Conservation (phyloP, 345 rosid genomes). For the Dovyalis caffra region DNA sequence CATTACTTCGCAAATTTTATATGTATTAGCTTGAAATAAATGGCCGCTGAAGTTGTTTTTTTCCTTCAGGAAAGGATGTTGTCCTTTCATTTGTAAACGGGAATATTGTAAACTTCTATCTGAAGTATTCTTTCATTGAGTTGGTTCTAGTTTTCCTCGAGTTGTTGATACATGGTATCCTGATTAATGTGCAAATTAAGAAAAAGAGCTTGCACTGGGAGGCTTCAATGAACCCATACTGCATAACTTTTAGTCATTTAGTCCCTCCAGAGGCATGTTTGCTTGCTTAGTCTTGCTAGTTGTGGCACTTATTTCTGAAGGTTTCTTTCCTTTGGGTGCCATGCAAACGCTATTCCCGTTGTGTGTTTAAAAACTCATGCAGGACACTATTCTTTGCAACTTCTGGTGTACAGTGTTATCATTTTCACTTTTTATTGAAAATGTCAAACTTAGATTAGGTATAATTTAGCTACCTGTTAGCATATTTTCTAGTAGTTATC, state of each 20-base stretch:
- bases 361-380: not conserved
- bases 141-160: not conserved
- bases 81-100: not conserved
- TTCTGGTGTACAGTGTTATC: not conserved
- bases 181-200: not conserved
- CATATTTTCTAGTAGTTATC: not conserved
- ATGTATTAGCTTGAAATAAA: not conserved
- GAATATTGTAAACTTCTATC: not conserved
- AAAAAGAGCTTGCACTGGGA: not conserved
- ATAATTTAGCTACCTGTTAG: not conserved
- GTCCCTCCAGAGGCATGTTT: not conserved
- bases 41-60: not conserved
- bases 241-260: not conserved
- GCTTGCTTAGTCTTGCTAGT: not conserved
- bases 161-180: not conserved
- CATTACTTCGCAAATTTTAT: not conserved
- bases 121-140: not conserved
- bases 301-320: not conserved
- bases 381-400: not conserved
- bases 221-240: not conserved
- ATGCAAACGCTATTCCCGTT: not conserved
- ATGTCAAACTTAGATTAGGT: not conserved
- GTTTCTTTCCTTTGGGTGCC: not conserved
- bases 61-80: not conserved
- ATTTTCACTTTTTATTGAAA: not conserved